Evolutionary conservation across 2,329 filamentous ascomycete species (phyloP), one percentile per base, ranked within the genome.

Genomic region (Trichoderma brevicompactum): DNA sequence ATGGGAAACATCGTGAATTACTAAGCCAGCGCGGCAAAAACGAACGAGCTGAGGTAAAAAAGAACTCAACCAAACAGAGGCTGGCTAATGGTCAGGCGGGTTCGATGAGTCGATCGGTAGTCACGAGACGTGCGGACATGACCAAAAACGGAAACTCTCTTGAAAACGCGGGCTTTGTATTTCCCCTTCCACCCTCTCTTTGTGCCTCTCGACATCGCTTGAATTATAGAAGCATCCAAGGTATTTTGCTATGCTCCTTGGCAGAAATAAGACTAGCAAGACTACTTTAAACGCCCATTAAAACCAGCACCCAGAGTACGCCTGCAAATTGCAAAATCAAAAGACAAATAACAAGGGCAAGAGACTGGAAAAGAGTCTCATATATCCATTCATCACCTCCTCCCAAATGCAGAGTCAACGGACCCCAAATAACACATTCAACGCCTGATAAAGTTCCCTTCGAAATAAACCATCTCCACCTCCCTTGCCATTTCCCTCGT

Each of bases 301-400:
- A 28, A 28, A 50, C 36, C 46, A 61, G 19, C 58, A 50, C 58
- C 28, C 13, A 48, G 13, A 36, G 32, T 43, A 41, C 58, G 48
- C 48, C 58, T 17, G 46, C 23, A 52, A 52, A 36, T 32, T 13
- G 7, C 53, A 34, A 34, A 34, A 52, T 28, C 23, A 15, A 61
- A 40, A 41, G 23, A 40, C n/a, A 41, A 34, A 43, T 17, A 44
- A 46, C 36, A 41, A 58, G 13, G 19, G 12, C 15, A 15, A 28
- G 48, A 46, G 60, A 54, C 49, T 12, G 12, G 10, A 38, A n/a
- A 34, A 36, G 5, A 9, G 49, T 63, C 60, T 54, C 49, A 4
- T 38, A 38, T 61, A 61, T 55, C 56, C 48, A 65, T 65, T 62
- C 64, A 62, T 62, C 49, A 43, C 28, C 17, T 41, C 59, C 50